Conservation (phyloP, 176 grass and related monocot genomes). For the Tillandsia fasciculata region DNA sequence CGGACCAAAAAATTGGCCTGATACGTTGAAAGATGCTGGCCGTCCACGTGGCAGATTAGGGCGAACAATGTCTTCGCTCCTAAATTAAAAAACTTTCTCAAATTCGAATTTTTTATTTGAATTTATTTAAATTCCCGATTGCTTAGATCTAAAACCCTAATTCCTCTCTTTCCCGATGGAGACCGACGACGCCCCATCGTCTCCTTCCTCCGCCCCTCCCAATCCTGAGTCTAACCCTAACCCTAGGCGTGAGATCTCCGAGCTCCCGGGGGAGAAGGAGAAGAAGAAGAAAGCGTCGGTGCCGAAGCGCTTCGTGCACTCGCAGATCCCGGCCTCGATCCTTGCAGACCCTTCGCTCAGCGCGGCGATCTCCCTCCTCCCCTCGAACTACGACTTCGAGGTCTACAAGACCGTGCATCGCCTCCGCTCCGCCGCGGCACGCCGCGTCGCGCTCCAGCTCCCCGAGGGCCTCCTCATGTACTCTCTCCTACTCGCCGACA, state of each 20-base stretch:
- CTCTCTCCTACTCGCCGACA: slow-evolving; percentile 71
- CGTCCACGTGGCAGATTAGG: no score
- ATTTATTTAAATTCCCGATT: no score
- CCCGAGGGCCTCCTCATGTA: slow-evolving; percentile 93
- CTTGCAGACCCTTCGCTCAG: slow-evolving; percentile 62
- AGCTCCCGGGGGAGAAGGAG: not conserved
- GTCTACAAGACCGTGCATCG: slow-evolving; percentile 85
- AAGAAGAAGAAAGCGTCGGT: slow-evolving; percentile 8
- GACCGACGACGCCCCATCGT: slow-evolving; percentile 28
- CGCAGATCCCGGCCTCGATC: slow-evolving; percentile 64
- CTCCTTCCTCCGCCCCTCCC: slow-evolving; percentile 8
- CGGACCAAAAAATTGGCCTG: no score
- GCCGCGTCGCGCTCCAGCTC: slow-evolving; percentile 67
- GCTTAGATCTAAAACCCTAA: not conserved
- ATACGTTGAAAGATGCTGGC: no score
- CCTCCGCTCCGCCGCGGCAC: slow-evolving; percentile 40
- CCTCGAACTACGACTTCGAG: slow-evolving; percentile 72
- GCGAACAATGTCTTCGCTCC: no score
- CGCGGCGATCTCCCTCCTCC: slow-evolving; percentile 58
- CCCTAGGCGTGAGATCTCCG: not conserved
- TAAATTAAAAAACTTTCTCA: no score
- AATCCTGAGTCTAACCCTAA: slow-evolving; percentile 14
- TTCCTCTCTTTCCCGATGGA: slow-evolving; percentile 39
- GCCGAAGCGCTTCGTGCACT: slow-evolving; percentile 81
- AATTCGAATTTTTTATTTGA: no score